Evolutionary conservation across 2,329 filamentous ascomycete genomes (phyloP).

Genomic region (Colletotrichum euphorbiae): DNA sequence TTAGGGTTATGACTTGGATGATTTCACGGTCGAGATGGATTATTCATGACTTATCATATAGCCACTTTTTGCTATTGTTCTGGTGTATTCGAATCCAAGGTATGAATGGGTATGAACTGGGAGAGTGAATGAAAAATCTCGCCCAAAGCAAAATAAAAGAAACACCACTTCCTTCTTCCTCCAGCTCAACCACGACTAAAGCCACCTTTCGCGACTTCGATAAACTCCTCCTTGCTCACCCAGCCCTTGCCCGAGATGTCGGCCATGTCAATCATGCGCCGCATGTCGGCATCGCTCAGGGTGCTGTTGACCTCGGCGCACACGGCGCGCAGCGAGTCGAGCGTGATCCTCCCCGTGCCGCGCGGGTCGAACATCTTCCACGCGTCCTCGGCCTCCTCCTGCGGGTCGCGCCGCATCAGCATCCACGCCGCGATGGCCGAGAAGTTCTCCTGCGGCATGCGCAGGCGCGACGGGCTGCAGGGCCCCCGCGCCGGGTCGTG

Average conservation of each 20-base stretch:
- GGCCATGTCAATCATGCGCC: constrained; percentile 98
- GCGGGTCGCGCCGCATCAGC: constrained; percentile 84
- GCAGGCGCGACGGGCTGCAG: constrained; percentile 73
- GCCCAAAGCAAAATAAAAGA: background rate
- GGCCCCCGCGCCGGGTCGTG: constrained; percentile 57
- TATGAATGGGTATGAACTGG: background rate
- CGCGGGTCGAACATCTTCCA: constrained; percentile 95
- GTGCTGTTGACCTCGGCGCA: constrained; percentile 87
- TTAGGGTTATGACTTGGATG: constrained; percentile 5
- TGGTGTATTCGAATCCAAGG: constrained; percentile 3
- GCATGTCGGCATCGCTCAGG: constrained; percentile 90
- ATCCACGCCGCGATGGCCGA: constrained; percentile 82
- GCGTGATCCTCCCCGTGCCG: constrained; percentile 88
- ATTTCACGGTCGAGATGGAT: background rate
- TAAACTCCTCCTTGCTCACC: constrained; percentile 76
- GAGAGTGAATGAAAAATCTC: background rate
- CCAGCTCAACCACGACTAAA: constrained; percentile 25
- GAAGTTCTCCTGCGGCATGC: constrained; percentile 79
- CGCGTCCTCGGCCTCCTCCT: constrained; percentile 90
- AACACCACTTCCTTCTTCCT: background rate
- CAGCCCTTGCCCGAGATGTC: constrained; percentile 93
- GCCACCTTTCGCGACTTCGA: constrained; percentile 60
- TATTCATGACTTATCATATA: background rate
- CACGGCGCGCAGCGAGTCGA: constrained; percentile 88
- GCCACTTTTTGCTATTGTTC: background rate